phyloP scores from a whole-genome alignment of 1,284 basidiomycete genomes.

The Sutorius eximius region DNA sequence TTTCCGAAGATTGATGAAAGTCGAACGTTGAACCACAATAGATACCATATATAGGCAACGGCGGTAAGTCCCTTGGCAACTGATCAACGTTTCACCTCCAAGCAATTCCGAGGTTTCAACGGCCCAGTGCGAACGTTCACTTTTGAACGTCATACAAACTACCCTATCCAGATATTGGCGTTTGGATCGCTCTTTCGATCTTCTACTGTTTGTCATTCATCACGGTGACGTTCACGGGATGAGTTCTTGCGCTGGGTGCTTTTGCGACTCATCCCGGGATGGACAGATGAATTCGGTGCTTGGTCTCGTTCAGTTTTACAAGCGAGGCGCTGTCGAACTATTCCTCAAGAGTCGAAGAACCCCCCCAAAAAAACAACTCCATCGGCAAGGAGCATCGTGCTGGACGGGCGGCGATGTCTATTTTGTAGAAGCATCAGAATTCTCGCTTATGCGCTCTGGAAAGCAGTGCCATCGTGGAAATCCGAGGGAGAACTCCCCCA shows the following conservation, averaged over 20 bases:
- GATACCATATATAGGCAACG: constrained; percentile 4
- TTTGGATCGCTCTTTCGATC: not conserved
- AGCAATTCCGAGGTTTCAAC: not conserved
- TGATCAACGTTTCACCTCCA: too few relatives aligned
- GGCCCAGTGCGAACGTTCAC: too few relatives aligned
- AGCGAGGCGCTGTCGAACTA: not conserved
- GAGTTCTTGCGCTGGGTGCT: not conserved
- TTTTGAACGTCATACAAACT: not conserved
- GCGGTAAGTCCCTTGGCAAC: too few relatives aligned
- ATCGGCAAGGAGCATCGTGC: not conserved
- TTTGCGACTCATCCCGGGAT: not conserved
- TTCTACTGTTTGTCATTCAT: too few relatives aligned
- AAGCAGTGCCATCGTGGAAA: not conserved
- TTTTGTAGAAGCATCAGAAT: not conserved
- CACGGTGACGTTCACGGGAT: not conserved
- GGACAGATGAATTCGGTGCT: not conserved
- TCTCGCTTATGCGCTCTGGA: not conserved
- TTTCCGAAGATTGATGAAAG: not conserved
- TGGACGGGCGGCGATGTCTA: not conserved
- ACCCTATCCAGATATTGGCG: too few relatives aligned
- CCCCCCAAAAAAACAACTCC: too few relatives aligned
- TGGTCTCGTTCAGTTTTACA: not conserved
- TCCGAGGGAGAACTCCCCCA: not conserved
- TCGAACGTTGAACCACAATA: not conserved
- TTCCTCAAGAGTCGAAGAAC: not conserved